These are phyloP conservation scores for Nosema muscidifuracis DNA, from an alignment of 371 early-diverging fungal genomes.

Conservation along the genomic window DNA sequence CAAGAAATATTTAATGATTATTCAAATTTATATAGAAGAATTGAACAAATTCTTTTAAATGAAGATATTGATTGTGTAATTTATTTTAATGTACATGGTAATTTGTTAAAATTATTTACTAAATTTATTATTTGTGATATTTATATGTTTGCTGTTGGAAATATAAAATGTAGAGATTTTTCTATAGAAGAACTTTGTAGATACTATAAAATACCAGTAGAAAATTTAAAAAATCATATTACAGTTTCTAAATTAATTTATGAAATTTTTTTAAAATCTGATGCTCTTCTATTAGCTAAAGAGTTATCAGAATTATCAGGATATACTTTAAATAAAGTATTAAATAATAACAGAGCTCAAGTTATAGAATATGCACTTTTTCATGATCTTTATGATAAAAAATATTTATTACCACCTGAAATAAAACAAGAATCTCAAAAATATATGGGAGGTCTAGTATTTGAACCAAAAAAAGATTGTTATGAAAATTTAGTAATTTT, in stretches of 20 bases:
- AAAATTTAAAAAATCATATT: background rate
- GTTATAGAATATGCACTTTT: constrained; percentile 90
- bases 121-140: constrained; percentile 50
- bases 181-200: constrained; percentile 44
- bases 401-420: constrained; percentile 62
- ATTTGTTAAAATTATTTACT: background rate
- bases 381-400: constrained; percentile 74
- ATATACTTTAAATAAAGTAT: constrained; percentile 65
- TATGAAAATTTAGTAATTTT: constrained; percentile 88
- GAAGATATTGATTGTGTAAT: constrained; percentile 40
- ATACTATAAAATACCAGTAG: background rate
- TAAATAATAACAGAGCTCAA: constrained; percentile 85
- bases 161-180: constrained; percentile 52
- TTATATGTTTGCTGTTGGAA: constrained; percentile 36
- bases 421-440: constrained; percentile 72
- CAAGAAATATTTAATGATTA: background rate
- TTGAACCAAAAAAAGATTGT: constrained; percentile 90
- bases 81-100: constrained; percentile 35
- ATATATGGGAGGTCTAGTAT: constrained; percentile 91
- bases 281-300: constrained; percentile 54
- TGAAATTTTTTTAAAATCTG: constrained; percentile 41
- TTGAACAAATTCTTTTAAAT: background rate
- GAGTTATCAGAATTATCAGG: constrained; percentile 61
- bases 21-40: background rate
- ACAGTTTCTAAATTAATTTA: constrained; percentile 34